phyloP scores from a whole-genome alignment of 1,284 basidiomycete genomes.

The Rhodotorula sp. region DNA sequence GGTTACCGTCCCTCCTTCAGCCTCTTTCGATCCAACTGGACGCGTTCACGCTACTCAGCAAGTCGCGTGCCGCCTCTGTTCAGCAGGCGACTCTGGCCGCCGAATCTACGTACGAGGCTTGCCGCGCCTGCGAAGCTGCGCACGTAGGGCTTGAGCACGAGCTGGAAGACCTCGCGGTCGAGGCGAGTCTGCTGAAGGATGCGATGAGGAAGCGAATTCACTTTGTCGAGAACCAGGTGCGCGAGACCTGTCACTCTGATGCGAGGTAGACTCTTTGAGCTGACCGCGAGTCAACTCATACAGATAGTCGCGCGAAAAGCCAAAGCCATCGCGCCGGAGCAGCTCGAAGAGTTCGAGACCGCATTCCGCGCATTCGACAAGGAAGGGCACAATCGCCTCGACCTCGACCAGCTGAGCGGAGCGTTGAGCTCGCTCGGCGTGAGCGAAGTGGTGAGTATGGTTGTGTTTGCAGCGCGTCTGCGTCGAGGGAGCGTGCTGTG shows the following conservation, averaged over 20 bases:
- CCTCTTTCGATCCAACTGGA: constrained; percentile 12
- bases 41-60: background rate
- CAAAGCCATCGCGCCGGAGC: constrained; percentile 89
- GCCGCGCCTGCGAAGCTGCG: constrained; percentile 68
- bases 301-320: constrained; percentile 87
- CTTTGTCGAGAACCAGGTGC: constrained; percentile 93
- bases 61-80: background rate
- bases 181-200: constrained; percentile 77
- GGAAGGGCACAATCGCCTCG: constrained; percentile 84
- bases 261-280: constrained; percentile 39
- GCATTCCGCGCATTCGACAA: constrained; percentile 97
- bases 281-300: background rate
- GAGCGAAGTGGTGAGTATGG: constrained; percentile 29
- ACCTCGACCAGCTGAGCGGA: constrained; percentile 80
- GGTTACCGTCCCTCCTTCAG: background rate
- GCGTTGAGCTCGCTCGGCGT: constrained; percentile 93
- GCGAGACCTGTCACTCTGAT: constrained; percentile 2
- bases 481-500: constrained; percentile 60
- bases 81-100: constrained; percentile 5
- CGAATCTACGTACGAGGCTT: constrained; percentile 62
- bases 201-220: constrained; percentile 83
- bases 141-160: constrained; percentile 50
- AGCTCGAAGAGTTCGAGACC: constrained; percentile 93
- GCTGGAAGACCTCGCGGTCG: constrained; percentile 88
- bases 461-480: background rate